Conservation (phyloP, 139 green algal species). For the Volvox africanus region DNA sequence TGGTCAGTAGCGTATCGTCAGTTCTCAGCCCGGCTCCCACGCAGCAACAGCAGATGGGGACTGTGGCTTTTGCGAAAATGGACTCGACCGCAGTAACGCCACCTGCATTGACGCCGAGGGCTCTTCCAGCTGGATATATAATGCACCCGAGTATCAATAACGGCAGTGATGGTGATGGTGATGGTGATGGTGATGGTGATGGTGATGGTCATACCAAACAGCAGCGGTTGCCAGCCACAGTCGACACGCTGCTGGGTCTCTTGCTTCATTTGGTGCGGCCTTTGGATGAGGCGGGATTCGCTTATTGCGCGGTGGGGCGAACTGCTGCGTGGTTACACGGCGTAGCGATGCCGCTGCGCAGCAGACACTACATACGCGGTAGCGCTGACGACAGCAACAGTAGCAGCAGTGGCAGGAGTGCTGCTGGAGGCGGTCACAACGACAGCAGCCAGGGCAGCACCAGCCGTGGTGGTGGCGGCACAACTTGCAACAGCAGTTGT, state of each 20-base stretch:
- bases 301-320: constrained; percentile 25
- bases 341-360: not conserved
- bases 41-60: too few relatives aligned
- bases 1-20: too few relatives aligned
- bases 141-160: too few relatives aligned
- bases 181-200: too few relatives aligned
- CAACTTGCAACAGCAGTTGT: not conserved
- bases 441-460: not conserved
- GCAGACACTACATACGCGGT: not conserved
- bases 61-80: too few relatives aligned
- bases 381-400: not conserved
- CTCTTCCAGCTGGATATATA: too few relatives aligned
- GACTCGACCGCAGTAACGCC: too few relatives aligned
- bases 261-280: constrained; percentile 19
- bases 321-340: constrained; percentile 38
- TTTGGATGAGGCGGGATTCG: constrained; percentile 26
- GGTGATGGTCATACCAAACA: too few relatives aligned
- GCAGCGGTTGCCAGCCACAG: not conserved
- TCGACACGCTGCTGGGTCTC: not conserved
- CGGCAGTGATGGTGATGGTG: too few relatives aligned
- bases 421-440: too few relatives aligned
- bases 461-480: not conserved
- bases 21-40: too few relatives aligned
- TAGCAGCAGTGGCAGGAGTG: not conserved
- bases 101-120: too few relatives aligned